Evolutionary conservation across 2,329 filamentous ascomycete species (phyloP).

Genomic region (Epichloe gansuensis): DNA sequence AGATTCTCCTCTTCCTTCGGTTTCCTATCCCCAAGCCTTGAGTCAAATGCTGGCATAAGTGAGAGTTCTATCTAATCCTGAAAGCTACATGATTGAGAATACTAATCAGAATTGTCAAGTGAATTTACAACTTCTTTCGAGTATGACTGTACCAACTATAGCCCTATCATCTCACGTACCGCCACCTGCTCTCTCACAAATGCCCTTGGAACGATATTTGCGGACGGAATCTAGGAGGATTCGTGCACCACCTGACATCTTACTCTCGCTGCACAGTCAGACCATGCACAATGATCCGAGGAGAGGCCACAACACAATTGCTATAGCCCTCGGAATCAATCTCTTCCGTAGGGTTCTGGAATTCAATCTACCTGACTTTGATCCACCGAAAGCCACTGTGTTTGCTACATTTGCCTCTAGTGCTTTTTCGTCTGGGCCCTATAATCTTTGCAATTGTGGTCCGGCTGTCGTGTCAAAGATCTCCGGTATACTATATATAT

Average conservation of each 20-base stretch:
- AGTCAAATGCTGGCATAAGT: background rate
- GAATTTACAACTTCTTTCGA: background rate
- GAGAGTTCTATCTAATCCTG: background rate
- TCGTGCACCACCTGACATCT: background rate
- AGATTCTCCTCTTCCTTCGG: background rate
- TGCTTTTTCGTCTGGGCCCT: background rate
- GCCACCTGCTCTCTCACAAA: background rate
- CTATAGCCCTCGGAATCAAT: slow-evolving; percentile 70
- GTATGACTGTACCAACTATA: background rate
- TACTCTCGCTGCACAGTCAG: background rate
- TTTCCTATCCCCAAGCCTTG: background rate
- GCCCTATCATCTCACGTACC: background rate
- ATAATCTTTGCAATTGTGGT: background rate
- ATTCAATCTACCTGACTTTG: slow-evolving; percentile 23
- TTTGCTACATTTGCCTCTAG: slow-evolving; percentile 12
- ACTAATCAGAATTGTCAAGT: background rate
- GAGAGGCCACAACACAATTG: slow-evolving; percentile 57
- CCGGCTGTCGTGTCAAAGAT: background rate
- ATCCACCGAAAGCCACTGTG: background rate
- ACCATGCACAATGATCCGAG: slow-evolving; percentile 39
- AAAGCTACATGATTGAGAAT: background rate
- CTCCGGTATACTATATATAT: background rate
- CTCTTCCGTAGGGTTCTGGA: slow-evolving; percentile 52
- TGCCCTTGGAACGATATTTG: background rate
- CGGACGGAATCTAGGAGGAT: background rate